Evolutionary conservation across 495 filamentous ascomycete genomes (phyloP).

Genomic region (Lindgomyces ingoldianus): DNA sequence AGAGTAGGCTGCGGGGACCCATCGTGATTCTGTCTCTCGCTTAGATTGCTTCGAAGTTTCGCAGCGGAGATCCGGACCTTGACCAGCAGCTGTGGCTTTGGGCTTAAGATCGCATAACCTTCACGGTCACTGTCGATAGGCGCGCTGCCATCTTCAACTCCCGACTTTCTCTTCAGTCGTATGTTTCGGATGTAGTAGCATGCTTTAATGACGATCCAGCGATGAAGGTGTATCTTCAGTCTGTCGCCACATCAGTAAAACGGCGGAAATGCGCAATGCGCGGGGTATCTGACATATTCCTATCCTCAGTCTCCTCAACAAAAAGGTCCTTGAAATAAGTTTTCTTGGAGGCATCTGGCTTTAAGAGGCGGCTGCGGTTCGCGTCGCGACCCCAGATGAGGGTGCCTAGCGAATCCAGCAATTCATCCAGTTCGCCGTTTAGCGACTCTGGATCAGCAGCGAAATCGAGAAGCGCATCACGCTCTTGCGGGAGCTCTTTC

Average conservation of each 20-base stretch:
- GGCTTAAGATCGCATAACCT: not conserved
- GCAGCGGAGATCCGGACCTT: conserved; percentile 7
- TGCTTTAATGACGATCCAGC: conserved; percentile 35
- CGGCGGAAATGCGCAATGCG: not conserved
- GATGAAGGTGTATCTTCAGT: conserved; percentile 28
- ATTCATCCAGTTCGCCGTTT: conserved; percentile 15
- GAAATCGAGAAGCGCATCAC: conserved; percentile 30
- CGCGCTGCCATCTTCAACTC: conserved; percentile 2
- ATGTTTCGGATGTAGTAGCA: conserved; percentile 36
- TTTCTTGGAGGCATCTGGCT: conserved; percentile 17
- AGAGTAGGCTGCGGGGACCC: conserved; percentile 5
- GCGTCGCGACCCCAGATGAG: conserved; percentile 27
- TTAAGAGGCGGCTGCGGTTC: conserved; percentile 22
- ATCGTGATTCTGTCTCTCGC: conserved; percentile 12
- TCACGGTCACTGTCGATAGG: conserved; percentile 13
- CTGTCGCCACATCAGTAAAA: conserved; percentile 1
- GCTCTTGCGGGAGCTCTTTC: conserved; percentile 32
- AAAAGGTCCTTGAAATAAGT: conserved; percentile 25
- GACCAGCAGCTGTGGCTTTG: conserved; percentile 21
- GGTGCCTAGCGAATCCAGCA: conserved; percentile 13
- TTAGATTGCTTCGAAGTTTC: conserved; percentile 1
- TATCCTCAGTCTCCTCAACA: conserved; percentile 25
- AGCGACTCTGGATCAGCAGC: conserved; percentile 21
- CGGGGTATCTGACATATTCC: conserved; percentile 13
- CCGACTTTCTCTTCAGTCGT: conserved; percentile 23